Percentiles rank a stretch among this genome's conserved stretches.
Conservation (phyloP, 1,139 yeast genomes). For the Geotrichum candidum region DNA sequence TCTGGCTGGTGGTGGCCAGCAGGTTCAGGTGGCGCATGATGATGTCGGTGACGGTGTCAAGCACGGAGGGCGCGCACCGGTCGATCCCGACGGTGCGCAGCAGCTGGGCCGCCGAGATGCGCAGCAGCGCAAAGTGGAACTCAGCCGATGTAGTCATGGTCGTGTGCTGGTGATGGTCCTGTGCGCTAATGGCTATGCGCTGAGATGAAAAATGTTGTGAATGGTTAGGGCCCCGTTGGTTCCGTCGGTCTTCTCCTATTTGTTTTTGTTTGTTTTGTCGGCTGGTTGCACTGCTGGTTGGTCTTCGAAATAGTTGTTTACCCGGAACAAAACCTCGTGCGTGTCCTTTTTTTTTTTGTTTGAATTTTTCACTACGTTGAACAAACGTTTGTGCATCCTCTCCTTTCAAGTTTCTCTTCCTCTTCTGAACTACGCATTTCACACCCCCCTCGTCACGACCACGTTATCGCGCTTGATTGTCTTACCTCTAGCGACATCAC, state of each 20-base stretch:
- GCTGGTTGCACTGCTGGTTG: not conserved
- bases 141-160: conserved; percentile 28
- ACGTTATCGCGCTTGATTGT: no score
- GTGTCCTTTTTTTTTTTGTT: not conserved
- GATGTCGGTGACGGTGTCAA: conserved; percentile 59
- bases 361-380: not conserved
- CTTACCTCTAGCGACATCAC: not conserved
- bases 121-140: conserved; percentile 53
- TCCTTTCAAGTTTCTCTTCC: not conserved
- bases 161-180: not conserved
- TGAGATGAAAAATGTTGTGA: not conserved
- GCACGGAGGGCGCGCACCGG: conserved; percentile 53
- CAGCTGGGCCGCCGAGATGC: conserved; percentile 61
- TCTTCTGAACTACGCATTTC: not conserved
- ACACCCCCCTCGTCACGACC: not conserved
- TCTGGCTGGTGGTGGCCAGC: conserved; percentile 41
- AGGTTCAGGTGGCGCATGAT: conserved; percentile 50
- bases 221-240: not conserved
- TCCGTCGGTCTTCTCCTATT: no score
- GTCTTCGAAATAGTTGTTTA: not conserved
- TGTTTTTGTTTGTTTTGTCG: not conserved
- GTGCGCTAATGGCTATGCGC: not conserved
- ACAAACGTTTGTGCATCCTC: not conserved
- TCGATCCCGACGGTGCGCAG: conserved; percentile 70
- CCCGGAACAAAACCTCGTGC: not conserved